Evolutionary conservation across 1,284 basidiomycete genomes (phyloP), one percentile per base, ranked within the genome.

Genomic region (Leccinum huronense): DNA sequence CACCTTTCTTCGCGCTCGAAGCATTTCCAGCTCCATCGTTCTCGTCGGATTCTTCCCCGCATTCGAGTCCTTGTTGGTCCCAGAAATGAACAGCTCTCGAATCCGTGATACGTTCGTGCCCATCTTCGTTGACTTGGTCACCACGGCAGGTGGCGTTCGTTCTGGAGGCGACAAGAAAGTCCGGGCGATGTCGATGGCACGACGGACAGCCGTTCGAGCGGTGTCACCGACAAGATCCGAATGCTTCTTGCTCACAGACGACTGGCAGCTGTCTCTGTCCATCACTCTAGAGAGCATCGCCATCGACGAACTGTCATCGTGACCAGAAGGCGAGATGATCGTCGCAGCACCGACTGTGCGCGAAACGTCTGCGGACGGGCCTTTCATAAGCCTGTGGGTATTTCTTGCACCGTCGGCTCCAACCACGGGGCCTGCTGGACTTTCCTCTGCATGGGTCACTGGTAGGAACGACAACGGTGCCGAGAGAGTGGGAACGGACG

Each of bases 1-100:
- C 31, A 64, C 65, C 30, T 34, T 57, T 48, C 54, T 64, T 16
- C 6, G 57, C 8, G 59, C 53, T 33, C 57, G 27, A 1, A 59
- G 54, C 13, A 61, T 30, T 13, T 61, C 53, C 7, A 48, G 51
- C 16, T 60, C 59, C 10, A 45, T 62, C 11, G 40, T 60, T 3
- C 42, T 59, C 40, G 7, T 13, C 1, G 53, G 33, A 51, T 30
- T 53, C 36, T 10, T 66, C 11, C 42, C 51, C 3, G 5, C 54
- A 14, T 63, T 66, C 10, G 3, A 36, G 1, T 56, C 30, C 23
- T 38, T 19, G 45, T 59, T 34, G 19, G 62, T 68, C 30, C 27
- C 9, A 5, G 61, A 42, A 4, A 57, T 33, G 14, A 63, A 60
- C 36, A 68, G 1, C 5, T 38, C 53, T 9, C 40, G 66, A 19